Conservation (phyloP, 306 rosid species). For the Prosopis cineraria region DNA sequence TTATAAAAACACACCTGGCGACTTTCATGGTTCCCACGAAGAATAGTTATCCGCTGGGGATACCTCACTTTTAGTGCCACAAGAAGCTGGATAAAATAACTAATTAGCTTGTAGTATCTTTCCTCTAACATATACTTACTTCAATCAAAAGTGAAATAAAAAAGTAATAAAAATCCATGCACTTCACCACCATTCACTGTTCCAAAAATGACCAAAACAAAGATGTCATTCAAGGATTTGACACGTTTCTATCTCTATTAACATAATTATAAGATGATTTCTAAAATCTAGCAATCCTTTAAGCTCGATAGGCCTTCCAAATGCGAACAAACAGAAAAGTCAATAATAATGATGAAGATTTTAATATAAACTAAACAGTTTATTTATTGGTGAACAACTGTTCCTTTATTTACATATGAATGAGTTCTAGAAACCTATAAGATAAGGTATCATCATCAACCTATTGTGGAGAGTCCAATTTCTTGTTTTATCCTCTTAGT, state of each 20-base stretch:
- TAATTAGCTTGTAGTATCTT: slow-evolving; percentile 27
- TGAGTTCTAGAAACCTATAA: background rate
- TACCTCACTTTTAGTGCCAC: slow-evolving; percentile 94
- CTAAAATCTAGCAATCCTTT: slow-evolving; percentile 15
- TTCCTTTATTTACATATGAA: slow-evolving; percentile 12
- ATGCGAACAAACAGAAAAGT: slow-evolving; percentile 5
- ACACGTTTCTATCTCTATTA: too few species aligned
- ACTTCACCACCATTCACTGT: slow-evolving; percentile 19
- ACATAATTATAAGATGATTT: background rate
- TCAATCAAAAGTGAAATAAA: slow-evolving; percentile 19
- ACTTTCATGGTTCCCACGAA: slow-evolving; percentile 99
- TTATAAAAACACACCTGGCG: slow-evolving; percentile 74
- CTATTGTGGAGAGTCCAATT: background rate
- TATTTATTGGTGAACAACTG: background rate
- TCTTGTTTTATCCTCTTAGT: slow-evolving; percentile 17
- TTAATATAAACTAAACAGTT: background rate
- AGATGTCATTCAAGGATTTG: background rate
- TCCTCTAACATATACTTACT: slow-evolving; percentile 1
- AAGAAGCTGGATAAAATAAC: slow-evolving; percentile 69
- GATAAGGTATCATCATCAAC: too few species aligned
- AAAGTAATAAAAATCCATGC: slow-evolving; percentile 23
- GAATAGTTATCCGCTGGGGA: slow-evolving; percentile 96
- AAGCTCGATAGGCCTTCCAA: slow-evolving; percentile 5
- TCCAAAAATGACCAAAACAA: background rate
- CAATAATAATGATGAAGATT: slow-evolving; percentile 10